Base-by-base conservation (phyloP, 306 rosid genomes). In the Canavalia gladiata region DNA sequence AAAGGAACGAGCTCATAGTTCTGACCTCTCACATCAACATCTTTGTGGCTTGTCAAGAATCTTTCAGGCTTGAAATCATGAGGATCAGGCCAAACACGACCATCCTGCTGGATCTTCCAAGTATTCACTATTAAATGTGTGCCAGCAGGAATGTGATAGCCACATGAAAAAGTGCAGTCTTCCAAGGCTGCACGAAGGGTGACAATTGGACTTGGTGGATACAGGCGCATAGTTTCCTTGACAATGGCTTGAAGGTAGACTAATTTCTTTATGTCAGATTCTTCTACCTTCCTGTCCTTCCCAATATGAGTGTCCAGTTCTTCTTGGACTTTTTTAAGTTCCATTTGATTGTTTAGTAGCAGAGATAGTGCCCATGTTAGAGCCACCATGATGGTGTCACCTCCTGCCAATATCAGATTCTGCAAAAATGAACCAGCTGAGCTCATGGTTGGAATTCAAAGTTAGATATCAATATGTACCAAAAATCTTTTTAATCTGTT, bases 371-470 rank as follows among this genome's bases (percentile, higher is more conserved):
- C 66, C 86, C 90, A 87, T 58, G 69, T 83, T 45, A 87, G 78
- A 67, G 78, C 39, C 66, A 87, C 65, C 87, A 72, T 65, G 58
- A 63, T 77, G 29, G 74, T 39, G 77, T 87, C 86, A 1, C 86
- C 78, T 84, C 86, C 87, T 72, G 87, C 89, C 77, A 86, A 75
- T 63, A 86, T 76, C 45, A 83, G 68, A 76, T 87, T 87, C 86
- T 83, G 81, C 83, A 33, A 79, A 62, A 43, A 60, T 59, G 49
- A 3, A 67, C 47, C 56, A 46, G n/a, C 12, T 58, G 41, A 46
- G n/a, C 12, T 58, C 71, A 60, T 51, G 6, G 50, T 59, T 39
- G 64, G 37, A 58, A 47, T 62, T 35, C 56, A 29, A 73, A n/a
- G 63, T 62, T 71, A 28, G 25, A 7, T 10, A 18, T 35, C 47